These are phyloP conservation scores for Magnusiomyces magnusii DNA, from an alignment of 1,139 yeast species.

Conservation along the genomic window DNA sequence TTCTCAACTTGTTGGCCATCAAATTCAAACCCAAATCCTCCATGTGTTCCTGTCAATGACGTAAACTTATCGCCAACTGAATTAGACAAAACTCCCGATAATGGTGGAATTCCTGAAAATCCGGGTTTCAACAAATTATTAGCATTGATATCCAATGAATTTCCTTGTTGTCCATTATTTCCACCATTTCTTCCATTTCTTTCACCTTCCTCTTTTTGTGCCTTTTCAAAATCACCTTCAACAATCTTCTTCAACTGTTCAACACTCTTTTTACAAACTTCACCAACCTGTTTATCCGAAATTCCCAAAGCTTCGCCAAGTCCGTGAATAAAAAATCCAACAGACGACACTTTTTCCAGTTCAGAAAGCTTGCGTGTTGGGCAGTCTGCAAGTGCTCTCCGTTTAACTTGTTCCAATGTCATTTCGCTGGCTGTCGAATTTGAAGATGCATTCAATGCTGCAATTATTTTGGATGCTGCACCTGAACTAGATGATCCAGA, in stretches of 20 bases:
- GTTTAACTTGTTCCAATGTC: not conserved
- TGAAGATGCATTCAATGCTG: not conserved
- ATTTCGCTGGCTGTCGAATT: not conserved
- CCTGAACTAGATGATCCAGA: too few relatives aligned
- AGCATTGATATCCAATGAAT: not conserved
- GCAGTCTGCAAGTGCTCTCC: not conserved
- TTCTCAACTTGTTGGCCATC: not conserved
- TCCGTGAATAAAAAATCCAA: constrained; percentile 5
- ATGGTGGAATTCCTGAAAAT: not conserved
- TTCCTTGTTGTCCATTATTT: too few relatives aligned
- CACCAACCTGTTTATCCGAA: not conserved
- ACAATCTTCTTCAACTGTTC: not conserved
- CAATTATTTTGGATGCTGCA: not conserved
- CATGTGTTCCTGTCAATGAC: not conserved
- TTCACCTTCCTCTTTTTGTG: not conserved
- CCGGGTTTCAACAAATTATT: not conserved
- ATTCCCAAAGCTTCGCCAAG: constrained; percentile 5
- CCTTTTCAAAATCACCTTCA: not conserved
- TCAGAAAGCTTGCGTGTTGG: not conserved
- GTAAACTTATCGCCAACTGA: not conserved
- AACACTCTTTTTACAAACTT: not conserved
- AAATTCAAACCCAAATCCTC: not conserved
- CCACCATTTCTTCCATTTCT: too few relatives aligned
- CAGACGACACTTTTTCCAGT: not conserved
- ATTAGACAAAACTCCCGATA: not conserved